Evolutionary conservation across 148 eudicot genomes (phyloP).

Genomic region (Selenicereus undatus): DNA sequence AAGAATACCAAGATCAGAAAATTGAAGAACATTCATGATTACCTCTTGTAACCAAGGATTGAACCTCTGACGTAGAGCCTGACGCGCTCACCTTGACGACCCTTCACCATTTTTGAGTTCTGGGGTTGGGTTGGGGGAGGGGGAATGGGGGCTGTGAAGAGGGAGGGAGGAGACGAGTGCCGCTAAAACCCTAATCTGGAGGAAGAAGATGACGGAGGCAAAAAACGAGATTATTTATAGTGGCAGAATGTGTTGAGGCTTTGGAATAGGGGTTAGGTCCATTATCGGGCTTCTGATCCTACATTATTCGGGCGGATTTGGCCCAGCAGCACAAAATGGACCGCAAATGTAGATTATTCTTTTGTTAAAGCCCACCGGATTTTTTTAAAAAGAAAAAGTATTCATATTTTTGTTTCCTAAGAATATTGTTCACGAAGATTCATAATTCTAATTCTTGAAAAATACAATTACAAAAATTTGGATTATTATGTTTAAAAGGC

Average conservation of each 20-base stretch:
- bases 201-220: neutral
- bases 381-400: no score
- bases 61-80: slow-evolving; percentile 49
- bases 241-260: neutral
- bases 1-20: neutral
- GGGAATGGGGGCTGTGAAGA: neutral
- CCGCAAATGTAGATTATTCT: no score
- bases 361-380: no score
- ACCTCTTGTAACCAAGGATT: slow-evolving; percentile 48
- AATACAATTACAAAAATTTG: no score
- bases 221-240: neutral
- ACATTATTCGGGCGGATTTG: neutral
- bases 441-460: no score
- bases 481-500: no score
- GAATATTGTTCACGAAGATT: no score
- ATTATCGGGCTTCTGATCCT: neutral
- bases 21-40: neutral
- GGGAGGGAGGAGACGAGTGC: neutral
- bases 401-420: no score
- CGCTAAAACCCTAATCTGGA: neutral
- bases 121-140: neutral
- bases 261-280: neutral
- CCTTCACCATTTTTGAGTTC: slow-evolving; percentile 43
- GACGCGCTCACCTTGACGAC: slow-evolving; percentile 53
- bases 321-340: no score